Evolutionary conservation across 2,329 filamentous ascomycete genomes (phyloP), one percentile per base, ranked within the genome.

Genomic region (Pseudomassariella vexata): DNA sequence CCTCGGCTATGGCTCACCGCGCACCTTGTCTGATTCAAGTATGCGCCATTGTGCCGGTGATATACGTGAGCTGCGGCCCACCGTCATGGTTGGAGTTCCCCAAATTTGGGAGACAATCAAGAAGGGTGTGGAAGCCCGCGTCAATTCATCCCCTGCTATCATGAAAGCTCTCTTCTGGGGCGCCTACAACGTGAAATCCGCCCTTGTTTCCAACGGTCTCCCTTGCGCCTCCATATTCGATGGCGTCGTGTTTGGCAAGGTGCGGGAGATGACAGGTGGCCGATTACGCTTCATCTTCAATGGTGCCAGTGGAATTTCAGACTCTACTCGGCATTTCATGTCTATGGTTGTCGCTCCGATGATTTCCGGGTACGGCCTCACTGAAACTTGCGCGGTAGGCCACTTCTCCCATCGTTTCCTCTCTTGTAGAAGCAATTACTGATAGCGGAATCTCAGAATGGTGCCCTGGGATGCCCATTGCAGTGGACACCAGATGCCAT

Each of bases 101-200:
- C 89, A 94, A 37, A 83, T 98, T 19, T 98, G 90, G 89, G 92
- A 98, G 64, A 89, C 86, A 2, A 83, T 98, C 50, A 90, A 88
- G 69, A 98, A 98, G 70, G 92, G 92, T 34, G 85, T 98, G 49
- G 68, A 90, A 42, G 63, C 68, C 48, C 87, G 88, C 60, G 80
- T 96, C 38, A 82, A 85, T 53, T 66, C 73, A 36, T 74, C 82
- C 40, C 80, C 79, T 49, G 59, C 72, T n/a, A 36, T 96, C 24
- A 72, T 82, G 37, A 80, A 71, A 60, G 79, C 81, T 48, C 62
- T 96, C 40, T 98, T 98, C 70, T 81, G 76, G 76, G 67, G 67
- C 21, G 76, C 77, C 15, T 68, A 74, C 46, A 65, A 62, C 48
- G 65, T 72, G 38, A 84, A 84, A 57, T 60, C 63, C 17, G 70